phyloP scores from a whole-genome alignment of 331 rosid genomes.

The Quercus phellos region DNA sequence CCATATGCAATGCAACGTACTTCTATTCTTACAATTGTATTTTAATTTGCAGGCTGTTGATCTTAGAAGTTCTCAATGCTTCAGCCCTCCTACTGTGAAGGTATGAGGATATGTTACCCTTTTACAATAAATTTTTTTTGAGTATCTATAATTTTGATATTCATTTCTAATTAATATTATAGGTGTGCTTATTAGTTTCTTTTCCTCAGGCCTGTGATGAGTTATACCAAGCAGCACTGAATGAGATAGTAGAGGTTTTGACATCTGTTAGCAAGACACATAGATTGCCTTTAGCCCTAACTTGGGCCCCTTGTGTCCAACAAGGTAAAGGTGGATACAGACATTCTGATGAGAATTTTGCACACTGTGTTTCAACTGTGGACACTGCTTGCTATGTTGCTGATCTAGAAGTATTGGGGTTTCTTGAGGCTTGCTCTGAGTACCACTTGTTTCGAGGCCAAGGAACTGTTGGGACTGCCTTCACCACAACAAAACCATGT shows the following conservation, averaged over 20 bases:
- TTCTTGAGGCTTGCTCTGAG: conserved; percentile 44
- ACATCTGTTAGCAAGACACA: conserved; percentile 45
- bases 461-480: conserved; percentile 58
- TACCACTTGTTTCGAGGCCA: conserved; percentile 45
- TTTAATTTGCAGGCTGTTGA: conserved; percentile 39
- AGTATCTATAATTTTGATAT: background rate
- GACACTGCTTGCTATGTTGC: conserved; percentile 45
- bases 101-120: conserved; percentile 1
- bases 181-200: background rate
- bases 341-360: conserved; percentile 14
- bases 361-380: conserved; percentile 33
- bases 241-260: conserved; percentile 46
- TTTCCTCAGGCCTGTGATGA: conserved; percentile 36
- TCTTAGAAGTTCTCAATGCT: conserved; percentile 36
- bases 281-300: conserved; percentile 42
- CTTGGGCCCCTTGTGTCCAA: conserved; percentile 58
- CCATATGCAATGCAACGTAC: background rate
- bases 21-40: background rate
- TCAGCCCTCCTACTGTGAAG: conserved; percentile 29
- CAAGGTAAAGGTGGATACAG: conserved; percentile 33
- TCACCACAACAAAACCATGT: conserved; percentile 43
- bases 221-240: conserved; percentile 44
- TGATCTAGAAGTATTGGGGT: conserved; percentile 25
- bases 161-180: background rate
- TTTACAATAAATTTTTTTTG: background rate